phyloP scores from a whole-genome alignment of 148 eudicot genomes.

The Rhododendron ovatum region DNA sequence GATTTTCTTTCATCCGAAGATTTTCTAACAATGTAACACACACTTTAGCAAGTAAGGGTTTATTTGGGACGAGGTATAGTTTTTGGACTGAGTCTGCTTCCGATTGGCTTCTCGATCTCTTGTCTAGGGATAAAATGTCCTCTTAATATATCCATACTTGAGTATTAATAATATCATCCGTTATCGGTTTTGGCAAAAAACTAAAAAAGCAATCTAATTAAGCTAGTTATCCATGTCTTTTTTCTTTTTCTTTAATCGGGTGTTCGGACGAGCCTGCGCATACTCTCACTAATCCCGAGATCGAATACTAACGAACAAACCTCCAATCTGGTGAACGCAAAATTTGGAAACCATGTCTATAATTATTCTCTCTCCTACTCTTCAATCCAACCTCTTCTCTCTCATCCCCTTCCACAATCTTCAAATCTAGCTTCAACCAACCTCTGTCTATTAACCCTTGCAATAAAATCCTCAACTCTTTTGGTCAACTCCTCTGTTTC shows the following conservation, averaged over 20 bases:
- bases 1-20: no score
- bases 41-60: no score
- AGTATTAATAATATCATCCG: no score
- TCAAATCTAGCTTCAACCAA: constrained; percentile 13
- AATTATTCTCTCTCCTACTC: not conserved
- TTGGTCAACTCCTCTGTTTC: constrained; percentile 9
- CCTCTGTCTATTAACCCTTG: constrained; percentile 15
- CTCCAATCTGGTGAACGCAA: not conserved
- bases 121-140: no score
- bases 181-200: no score
- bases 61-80: no score
- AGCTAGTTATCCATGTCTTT: not conserved
- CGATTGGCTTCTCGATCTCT: no score
- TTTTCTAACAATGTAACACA: no score
- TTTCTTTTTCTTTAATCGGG: no score
- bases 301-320: not conserved
- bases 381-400: not conserved
- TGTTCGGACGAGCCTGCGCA: no score
- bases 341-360: not conserved
- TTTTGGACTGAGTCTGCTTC: no score
- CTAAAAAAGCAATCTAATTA: not conserved
- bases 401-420: not conserved
- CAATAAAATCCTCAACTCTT: constrained; percentile 14
- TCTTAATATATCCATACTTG: no score
- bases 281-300: not conserved